Base-by-base conservation (phyloP, 306 rosid genomes). In the Argentina anserina region DNA sequence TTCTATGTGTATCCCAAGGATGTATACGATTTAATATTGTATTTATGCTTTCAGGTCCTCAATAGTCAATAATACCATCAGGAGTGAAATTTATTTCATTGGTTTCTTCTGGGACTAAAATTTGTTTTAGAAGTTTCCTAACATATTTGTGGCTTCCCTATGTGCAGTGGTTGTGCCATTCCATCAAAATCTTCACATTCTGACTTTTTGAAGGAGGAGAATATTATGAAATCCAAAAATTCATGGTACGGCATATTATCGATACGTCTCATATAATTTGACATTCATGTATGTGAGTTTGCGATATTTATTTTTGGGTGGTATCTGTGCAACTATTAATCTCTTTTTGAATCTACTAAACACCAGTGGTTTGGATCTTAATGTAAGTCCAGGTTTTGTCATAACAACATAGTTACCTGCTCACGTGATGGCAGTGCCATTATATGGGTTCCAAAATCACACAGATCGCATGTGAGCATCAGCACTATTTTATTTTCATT, bases 381-480 rank as follows among this genome's bases (percentile, higher is more conserved):
- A 17, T 78, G 43, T 81, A 71, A 53, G n/a, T 77, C 84, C 84
- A 92, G 96, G 97, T 92, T 85, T 79, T 83, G 89, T 78, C 96
- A 86, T 69, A 96, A 92, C 86, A 92, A 92, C 83, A 92, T 92
- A 73, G 97, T 92, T 59, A 92, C 97, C 29, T 92, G 97, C 82
- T 92, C 97, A 76, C 97, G 97, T 47, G 97, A 92, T 73, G 97
- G 97, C 78, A 92, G 97, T 79, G 97, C 97, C 73, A 92, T 92
- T 83, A 92, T 92, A 79, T 92, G 97, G 97, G 84, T 89, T 71
- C 97, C 97, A 75, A 84, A 86, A 80, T 86, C 97, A 29, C 97
- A 91, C 25, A 92, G 87, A 86, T 86, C 92, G 71, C 96, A 88
- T 79, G 97, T 89, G 89, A 89, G 97, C 74, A 81, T 9, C 67